phyloP scores from a whole-genome alignment of 345 rosid genomes.

The Angophora floribunda region DNA sequence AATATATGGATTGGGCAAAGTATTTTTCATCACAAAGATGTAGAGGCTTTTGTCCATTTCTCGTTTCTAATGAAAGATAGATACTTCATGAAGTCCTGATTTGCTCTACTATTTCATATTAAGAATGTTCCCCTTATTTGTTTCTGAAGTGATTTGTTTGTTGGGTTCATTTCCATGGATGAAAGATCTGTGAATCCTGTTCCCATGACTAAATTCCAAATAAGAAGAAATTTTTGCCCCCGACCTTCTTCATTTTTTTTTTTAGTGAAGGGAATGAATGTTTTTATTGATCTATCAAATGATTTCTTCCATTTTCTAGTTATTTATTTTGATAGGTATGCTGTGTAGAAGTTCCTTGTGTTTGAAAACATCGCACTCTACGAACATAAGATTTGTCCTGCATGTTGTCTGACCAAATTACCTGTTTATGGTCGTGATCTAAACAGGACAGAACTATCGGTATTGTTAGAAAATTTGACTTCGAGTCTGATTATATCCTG shows the following conservation, averaged over 20 bases:
- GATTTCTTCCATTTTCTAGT: not conserved
- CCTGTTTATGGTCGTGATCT: not conserved
- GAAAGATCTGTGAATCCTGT: not conserved
- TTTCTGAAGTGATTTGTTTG: not conserved
- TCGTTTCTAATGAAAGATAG: not conserved
- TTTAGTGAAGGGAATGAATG: not conserved
- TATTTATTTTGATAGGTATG: not conserved
- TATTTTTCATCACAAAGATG: not conserved
- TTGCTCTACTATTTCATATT: not conserved
- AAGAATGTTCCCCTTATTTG: not conserved
- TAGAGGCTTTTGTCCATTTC: not conserved
- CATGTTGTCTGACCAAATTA: not conserved
- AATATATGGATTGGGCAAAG: not conserved
- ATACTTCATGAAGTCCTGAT: not conserved
- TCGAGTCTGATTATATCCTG: not conserved
- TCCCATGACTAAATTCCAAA: not conserved
- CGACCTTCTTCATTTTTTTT: not conserved
- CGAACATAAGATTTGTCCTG: not conserved
- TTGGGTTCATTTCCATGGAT: not conserved
- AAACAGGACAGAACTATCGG: not conserved
- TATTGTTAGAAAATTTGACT: not conserved
- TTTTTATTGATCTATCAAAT: not conserved
- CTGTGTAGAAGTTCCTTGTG: not conserved
- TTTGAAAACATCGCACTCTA: not conserved
- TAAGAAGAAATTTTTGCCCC: not conserved